Percentiles rank a stretch among this genome's conserved stretches.
These are phyloP conservation scores for Moniliophthora roreri DNA, from an alignment of 1,284 basidiomycete species.

Conservation along the genomic window DNA sequence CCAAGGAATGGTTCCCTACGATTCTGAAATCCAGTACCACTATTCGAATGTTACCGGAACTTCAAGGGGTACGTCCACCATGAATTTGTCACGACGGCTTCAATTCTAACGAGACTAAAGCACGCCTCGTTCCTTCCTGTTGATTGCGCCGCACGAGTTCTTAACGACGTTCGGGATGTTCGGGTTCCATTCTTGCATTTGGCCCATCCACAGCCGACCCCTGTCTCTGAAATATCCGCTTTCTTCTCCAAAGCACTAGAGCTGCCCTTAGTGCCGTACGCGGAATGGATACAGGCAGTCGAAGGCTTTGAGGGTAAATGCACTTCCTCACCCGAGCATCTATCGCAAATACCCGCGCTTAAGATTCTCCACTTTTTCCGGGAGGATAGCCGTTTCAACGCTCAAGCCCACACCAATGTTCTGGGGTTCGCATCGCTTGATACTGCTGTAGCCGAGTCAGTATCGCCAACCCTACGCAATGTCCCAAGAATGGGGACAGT, in stretches of 20 bases:
- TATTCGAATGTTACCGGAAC: neutral
- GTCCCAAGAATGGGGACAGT: neutral
- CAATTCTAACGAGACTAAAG: neutral
- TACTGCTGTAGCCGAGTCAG: neutral
- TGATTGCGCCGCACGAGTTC: neutral
- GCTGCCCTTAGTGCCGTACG: neutral
- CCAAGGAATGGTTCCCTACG: slow-evolving; percentile 28
- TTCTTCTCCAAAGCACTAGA: neutral
- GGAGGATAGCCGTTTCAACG: too few species aligned
- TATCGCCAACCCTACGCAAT: neutral
- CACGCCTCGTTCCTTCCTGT: neutral
- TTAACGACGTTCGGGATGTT: neutral
- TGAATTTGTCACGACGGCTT: neutral
- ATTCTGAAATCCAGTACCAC: slow-evolving; percentile 15
- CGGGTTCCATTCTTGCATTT: neutral
- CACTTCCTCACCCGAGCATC: neutral
- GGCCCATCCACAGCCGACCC: neutral
- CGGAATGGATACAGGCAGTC: neutral
- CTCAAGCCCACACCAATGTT: neutral
- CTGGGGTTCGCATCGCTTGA: neutral
- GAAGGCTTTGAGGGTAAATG: neutral
- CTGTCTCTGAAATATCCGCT: neutral
- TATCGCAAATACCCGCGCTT: neutral
- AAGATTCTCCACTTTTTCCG: neutral
- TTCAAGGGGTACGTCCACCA: neutral